phyloP scores from a whole-genome alignment of 1,139 yeast genomes.

The Candida sp. region DNA sequence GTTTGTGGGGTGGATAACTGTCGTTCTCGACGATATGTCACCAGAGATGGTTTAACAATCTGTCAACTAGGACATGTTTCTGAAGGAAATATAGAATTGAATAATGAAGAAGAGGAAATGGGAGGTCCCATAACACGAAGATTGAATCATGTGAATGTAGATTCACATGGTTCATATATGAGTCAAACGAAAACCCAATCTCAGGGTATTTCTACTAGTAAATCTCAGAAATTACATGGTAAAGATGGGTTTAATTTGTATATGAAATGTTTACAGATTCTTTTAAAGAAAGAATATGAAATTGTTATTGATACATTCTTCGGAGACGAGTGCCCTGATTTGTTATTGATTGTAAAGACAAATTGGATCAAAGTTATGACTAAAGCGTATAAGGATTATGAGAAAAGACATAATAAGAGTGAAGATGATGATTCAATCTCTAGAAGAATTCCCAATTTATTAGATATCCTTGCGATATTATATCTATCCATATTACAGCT shows the following conservation, averaged over 20 bases:
- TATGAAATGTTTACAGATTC: constrained; percentile 50
- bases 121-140: constrained; percentile 49
- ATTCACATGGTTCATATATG: constrained; percentile 16
- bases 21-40: constrained; percentile 69
- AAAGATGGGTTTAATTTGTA: constrained; percentile 44
- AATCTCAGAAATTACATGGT: constrained; percentile 40
- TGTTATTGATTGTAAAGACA: constrained; percentile 41
- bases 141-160: constrained; percentile 35
- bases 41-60: constrained; percentile 70
- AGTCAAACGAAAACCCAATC: constrained; percentile 7
- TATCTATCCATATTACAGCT: constrained; percentile 34
- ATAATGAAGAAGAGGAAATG: constrained; percentile 67
- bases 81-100: constrained; percentile 75
- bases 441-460: constrained; percentile 14
- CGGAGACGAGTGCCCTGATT: constrained; percentile 13
- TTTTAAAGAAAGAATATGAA: constrained; percentile 49
- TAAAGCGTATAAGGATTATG: constrained; percentile 6
- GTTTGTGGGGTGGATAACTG: constrained; percentile 91
- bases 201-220: constrained; percentile 3
- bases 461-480: constrained; percentile 34
- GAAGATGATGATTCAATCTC: constrained; percentile 5
- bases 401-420: not conserved
- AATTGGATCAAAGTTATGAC: constrained; percentile 47
- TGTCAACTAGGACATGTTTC: constrained; percentile 91
- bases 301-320: constrained; percentile 9